Evolutionary conservation across 148 eudicot species (phyloP).

Genomic region (Diospyros lotus): DNA sequence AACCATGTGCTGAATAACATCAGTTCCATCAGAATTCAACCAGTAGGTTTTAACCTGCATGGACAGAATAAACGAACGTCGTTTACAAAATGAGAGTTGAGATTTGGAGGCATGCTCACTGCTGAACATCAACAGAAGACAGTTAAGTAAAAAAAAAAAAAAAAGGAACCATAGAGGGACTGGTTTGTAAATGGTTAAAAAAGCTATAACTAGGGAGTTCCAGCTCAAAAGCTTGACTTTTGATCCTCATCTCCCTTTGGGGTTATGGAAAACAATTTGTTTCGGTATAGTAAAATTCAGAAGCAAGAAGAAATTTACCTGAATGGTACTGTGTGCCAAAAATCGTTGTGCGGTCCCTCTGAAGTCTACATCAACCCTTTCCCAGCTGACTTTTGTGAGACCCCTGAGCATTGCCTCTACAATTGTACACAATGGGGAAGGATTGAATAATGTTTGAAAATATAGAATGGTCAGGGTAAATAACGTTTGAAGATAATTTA

Average conservation of each 20-base stretch:
- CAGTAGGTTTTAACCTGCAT: conserved; percentile 27
- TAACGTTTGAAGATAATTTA: background rate
- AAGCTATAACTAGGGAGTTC: too few relatives aligned
- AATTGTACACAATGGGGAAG: conserved; percentile 8
- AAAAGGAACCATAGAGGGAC: too few relatives aligned
- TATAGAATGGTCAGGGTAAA: background rate
- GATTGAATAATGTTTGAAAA: conserved; percentile 2
- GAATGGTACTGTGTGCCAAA: conserved; percentile 80
- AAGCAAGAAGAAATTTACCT: conserved; percentile 41
- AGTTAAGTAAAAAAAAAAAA: background rate
- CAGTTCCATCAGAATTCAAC: conserved; percentile 27
- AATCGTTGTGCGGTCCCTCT: conserved; percentile 64
- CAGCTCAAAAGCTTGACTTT: background rate
- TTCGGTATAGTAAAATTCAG: background rate
- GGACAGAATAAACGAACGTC: background rate
- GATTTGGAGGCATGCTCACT: too few relatives aligned
- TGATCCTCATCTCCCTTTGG: background rate
- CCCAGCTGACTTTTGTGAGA: conserved; percentile 75
- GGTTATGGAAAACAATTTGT: background rate
- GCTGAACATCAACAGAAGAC: background rate
- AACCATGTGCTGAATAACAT: conserved; percentile 37
- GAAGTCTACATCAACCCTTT: conserved; percentile 84
- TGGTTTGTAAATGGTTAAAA: too few relatives aligned
- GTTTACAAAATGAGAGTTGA: background rate
- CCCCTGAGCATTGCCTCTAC: conserved; percentile 63